These are phyloP conservation scores for Piedraia hortae DNA, from an alignment of 2,329 filamentous ascomycete genomes.

Conservation along the genomic window DNA sequence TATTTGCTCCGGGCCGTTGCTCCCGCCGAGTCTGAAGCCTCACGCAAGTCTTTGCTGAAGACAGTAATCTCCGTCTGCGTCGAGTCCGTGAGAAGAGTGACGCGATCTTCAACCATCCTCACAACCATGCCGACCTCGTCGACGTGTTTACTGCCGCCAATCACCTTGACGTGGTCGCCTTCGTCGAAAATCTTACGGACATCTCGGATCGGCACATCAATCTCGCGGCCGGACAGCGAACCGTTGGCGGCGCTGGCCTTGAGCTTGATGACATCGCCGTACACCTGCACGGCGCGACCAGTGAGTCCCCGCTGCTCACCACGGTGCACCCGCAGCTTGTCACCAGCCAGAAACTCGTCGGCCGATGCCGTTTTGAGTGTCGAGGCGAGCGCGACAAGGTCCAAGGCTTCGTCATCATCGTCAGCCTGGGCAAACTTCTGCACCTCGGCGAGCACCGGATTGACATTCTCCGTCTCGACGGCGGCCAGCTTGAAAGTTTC, in stretches of 20 bases:
- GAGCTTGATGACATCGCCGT: conserved; percentile 77
- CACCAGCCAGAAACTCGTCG: conserved; percentile 68
- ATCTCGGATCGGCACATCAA: conserved; percentile 79
- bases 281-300: conserved; percentile 62
- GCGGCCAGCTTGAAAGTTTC: conserved; percentile 82
- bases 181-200: conserved; percentile 77
- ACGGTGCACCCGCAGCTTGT: conserved; percentile 87
- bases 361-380: conserved; percentile 65
- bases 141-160: conserved; percentile 76
- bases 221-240: conserved; percentile 50
- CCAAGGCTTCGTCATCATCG: conserved; percentile 75
- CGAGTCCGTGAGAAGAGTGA: conserved; percentile 80
- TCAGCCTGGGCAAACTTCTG: conserved; percentile 64
- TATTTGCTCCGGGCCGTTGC: conserved; percentile 68
- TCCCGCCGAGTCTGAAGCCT: conserved; percentile 75
- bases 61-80: conserved; percentile 85
- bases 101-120: conserved; percentile 69
- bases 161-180: conserved; percentile 96
- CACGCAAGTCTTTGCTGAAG: conserved; percentile 86
- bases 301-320: conserved; percentile 83
- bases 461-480: conserved; percentile 66
- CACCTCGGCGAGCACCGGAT: conserved; percentile 79
- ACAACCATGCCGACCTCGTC: conserved; percentile 96
- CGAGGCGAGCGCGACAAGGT: conserved; percentile 69
- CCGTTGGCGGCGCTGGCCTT: conserved; percentile 43